Evolutionary conservation across 768 basidiomycete species (phyloP).

Genomic region (Polyporus arcularius): DNA sequence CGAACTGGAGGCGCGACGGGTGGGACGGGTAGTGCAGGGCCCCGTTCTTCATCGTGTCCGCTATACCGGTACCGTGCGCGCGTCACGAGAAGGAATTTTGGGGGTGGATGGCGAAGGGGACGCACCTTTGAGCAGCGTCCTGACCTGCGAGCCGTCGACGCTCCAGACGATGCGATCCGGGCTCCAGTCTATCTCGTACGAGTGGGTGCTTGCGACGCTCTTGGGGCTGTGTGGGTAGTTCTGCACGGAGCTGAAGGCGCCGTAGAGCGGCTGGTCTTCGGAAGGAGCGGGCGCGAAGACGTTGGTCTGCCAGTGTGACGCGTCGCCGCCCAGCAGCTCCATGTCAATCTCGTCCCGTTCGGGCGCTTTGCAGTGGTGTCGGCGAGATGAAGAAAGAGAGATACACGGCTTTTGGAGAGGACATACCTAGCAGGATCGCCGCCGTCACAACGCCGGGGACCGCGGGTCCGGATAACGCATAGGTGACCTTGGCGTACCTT

Average conservation of each 20-base stretch:
- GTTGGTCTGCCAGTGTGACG: slow-evolving; percentile 43
- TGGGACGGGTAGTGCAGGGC: slow-evolving; percentile 39
- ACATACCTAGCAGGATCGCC: slow-evolving; percentile 41
- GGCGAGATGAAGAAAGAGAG: neutral
- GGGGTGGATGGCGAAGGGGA: neutral
- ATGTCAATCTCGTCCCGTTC: slow-evolving; percentile 44
- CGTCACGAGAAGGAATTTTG: neutral
- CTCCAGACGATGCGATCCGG: slow-evolving; percentile 41
- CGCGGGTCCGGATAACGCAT: slow-evolving; percentile 34
- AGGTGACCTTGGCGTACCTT: slow-evolving; percentile 40
- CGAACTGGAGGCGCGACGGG: slow-evolving; percentile 40
- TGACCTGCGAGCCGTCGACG: slow-evolving; percentile 36
- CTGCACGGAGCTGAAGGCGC: slow-evolving; percentile 38
- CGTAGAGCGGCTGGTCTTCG: slow-evolving; percentile 37
- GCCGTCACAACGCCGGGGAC: slow-evolving; percentile 42
- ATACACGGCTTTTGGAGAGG: neutral
- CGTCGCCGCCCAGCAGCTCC: slow-evolving; percentile 42
- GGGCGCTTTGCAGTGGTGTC: slow-evolving; percentile 1
- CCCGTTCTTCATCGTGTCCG: slow-evolving; percentile 36
- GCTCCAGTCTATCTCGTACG: slow-evolving; percentile 44
- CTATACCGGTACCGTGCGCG: slow-evolving; percentile 20
- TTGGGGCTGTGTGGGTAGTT: slow-evolving; percentile 22
- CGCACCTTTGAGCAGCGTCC: slow-evolving; percentile 34
- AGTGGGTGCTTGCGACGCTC: slow-evolving; percentile 27
- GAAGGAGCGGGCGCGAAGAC: slow-evolving; percentile 36